Evolutionary conservation across 1,139 yeast species (phyloP).

Genomic region (Scheffersomyces illinoinensis): DNA sequence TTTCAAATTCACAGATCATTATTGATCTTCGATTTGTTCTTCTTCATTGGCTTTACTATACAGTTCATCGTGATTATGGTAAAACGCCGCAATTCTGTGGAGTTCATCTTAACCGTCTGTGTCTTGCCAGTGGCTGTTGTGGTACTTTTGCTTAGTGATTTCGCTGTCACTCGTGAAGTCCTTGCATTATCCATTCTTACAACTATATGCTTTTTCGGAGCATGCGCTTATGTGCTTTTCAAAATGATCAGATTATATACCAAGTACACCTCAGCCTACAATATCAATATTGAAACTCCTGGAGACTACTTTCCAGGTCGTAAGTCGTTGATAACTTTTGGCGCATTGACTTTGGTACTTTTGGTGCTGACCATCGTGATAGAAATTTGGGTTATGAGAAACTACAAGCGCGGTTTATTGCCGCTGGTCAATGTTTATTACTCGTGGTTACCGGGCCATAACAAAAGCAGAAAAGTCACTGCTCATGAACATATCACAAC

Average conservation of each 20-base stretch:
- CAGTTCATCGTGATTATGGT: constrained; percentile 55
- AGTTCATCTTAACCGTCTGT: constrained; percentile 50
- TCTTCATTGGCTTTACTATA: constrained; percentile 54
- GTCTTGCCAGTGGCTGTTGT: constrained; percentile 50
- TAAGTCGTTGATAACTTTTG: constrained; percentile 49
- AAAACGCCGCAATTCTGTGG: constrained; percentile 37
- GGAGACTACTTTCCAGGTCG: constrained; percentile 50
- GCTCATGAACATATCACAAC: not conserved
- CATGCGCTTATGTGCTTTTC: constrained; percentile 51
- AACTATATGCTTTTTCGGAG: constrained; percentile 37
- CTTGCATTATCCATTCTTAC: constrained; percentile 28
- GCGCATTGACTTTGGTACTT: constrained; percentile 45
- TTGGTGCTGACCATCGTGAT: constrained; percentile 37
- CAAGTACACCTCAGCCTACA: constrained; percentile 33
- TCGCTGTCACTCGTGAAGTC: constrained; percentile 41
- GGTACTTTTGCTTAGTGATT: constrained; percentile 37
- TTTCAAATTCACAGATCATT: constrained; percentile 47
- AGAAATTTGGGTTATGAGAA: constrained; percentile 35
- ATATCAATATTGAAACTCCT: constrained; percentile 13
- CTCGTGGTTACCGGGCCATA: constrained; percentile 18
- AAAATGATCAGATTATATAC: constrained; percentile 52
- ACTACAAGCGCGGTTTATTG: constrained; percentile 44
- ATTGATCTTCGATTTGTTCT: constrained; percentile 49
- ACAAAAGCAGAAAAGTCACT: not conserved
- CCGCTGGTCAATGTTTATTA: constrained; percentile 28